These are phyloP conservation scores for Dryas drummondii DNA, from an alignment of 306 rosid species.

Conservation along the genomic window DNA sequence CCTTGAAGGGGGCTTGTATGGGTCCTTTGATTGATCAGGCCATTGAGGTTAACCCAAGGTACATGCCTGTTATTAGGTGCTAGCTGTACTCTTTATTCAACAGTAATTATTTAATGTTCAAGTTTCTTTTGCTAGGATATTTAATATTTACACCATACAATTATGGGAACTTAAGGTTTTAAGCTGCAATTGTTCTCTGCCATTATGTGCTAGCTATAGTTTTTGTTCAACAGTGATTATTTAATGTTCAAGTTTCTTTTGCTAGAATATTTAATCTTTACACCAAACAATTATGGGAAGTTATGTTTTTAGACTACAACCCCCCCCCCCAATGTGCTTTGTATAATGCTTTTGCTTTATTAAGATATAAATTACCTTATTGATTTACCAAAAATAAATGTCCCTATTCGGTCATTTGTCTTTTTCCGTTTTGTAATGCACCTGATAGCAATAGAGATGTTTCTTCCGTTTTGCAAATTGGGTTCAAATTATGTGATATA, in stretches of 20 bases:
- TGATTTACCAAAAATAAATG: no score
- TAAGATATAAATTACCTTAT: no score
- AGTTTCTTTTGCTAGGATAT: neutral
- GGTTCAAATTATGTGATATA: no score
- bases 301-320: neutral
- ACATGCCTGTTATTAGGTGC: neutral
- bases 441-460: no score
- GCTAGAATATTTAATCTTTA: neutral
- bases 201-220: neutral
- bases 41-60: constrained; percentile 67
- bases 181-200: neutral
- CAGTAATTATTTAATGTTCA: neutral
- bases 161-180: neutral
- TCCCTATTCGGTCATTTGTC: no score
- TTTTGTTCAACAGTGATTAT: neutral
- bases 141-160: neutral
- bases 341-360: no score
- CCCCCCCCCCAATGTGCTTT: no score
- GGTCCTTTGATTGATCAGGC: constrained; percentile 83
- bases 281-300: no score
- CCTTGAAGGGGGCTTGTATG: constrained; percentile 71
- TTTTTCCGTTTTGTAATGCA: no score
- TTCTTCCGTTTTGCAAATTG: no score
- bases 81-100: neutral
- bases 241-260: neutral